Conservation (phyloP, 768 basidiomycete genomes). For the Serendipita sp. region DNA sequence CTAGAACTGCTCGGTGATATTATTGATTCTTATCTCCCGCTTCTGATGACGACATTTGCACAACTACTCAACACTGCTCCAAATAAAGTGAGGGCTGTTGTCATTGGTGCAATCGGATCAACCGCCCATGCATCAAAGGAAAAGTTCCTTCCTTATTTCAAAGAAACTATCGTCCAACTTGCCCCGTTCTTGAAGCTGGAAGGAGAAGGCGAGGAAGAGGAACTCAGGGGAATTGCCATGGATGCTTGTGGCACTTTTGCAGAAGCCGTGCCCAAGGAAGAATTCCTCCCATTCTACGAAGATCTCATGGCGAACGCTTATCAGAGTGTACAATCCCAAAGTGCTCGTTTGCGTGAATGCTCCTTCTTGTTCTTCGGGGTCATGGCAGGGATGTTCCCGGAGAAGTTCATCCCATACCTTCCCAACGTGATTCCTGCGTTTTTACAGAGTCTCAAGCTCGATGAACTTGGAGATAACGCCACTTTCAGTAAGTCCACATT, state of each 20-base stretch:
- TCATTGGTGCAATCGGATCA: conserved; percentile 94
- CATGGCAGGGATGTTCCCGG: conserved; percentile 92
- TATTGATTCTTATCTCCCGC: conserved; percentile 77
- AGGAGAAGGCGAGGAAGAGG: conserved; percentile 80
- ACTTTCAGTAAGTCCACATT: conserved; percentile 14
- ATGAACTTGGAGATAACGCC: conserved; percentile 61
- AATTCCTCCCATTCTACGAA: conserved; percentile 90
- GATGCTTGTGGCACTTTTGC: conserved; percentile 98
- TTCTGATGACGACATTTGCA: conserved; percentile 88
- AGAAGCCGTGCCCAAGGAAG: conserved; percentile 86
- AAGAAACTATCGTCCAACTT: conserved; percentile 74
- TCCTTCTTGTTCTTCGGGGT: conserved; percentile 97
- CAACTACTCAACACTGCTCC: conserved; percentile 76
- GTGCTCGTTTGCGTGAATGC: conserved; percentile 79
- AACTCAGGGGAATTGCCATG: conserved; percentile 93
- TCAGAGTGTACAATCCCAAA: conserved; percentile 64
- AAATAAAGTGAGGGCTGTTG: conserved; percentile 77
- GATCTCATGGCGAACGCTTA: conserved; percentile 93
- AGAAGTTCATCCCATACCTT: conserved; percentile 82
- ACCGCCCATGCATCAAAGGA: conserved; percentile 91
- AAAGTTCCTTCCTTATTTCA: conserved; percentile 86
- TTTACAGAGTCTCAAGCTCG: conserved; percentile 63
- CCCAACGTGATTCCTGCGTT: conserved; percentile 74
- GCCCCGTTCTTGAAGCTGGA: conserved; percentile 75
- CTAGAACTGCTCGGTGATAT: conserved; percentile 85